Evolutionary conservation across 495 filamentous ascomycete species (phyloP).

Genomic region (Xylaria nigripes): DNA sequence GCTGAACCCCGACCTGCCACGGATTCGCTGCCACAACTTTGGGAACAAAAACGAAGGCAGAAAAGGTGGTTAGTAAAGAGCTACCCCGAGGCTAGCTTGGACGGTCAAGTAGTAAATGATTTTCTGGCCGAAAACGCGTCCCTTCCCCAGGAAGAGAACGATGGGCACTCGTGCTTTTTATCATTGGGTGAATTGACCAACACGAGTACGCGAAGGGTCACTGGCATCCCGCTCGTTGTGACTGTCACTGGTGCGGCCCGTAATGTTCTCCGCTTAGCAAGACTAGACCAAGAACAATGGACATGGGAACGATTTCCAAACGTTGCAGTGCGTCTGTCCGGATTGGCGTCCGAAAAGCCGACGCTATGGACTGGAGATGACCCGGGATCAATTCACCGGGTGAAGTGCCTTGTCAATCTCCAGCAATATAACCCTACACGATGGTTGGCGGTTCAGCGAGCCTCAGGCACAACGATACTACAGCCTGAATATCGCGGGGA

Average conservation of each 20-base stretch:
- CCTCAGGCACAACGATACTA: slow-evolving; percentile 48
- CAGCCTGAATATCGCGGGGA: slow-evolving; percentile 42
- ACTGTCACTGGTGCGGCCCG: slow-evolving; percentile 42
- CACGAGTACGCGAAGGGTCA: slow-evolving; percentile 14
- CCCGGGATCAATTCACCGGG: slow-evolving; percentile 51
- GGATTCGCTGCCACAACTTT: slow-evolving; percentile 9
- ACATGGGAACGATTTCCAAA: slow-evolving; percentile 38
- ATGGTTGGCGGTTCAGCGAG: slow-evolving; percentile 58
- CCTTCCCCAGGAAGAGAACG: background rate
- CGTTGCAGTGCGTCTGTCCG: slow-evolving; percentile 32
- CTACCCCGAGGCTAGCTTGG: slow-evolving; percentile 33
- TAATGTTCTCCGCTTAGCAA: slow-evolving; percentile 43
- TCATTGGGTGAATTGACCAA: slow-evolving; percentile 33
- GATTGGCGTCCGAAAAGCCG: slow-evolving; percentile 26
- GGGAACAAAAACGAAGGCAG: slow-evolving; percentile 19
- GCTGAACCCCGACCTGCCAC: slow-evolving; percentile 10
- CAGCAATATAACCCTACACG: slow-evolving; percentile 38
- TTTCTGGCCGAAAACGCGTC: slow-evolving; percentile 21
- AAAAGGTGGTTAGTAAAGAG: slow-evolving; percentile 31
- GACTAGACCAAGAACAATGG: slow-evolving; percentile 32
- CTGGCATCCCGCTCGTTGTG: slow-evolving; percentile 34
- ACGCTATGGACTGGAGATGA: slow-evolving; percentile 49
- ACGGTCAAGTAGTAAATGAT: slow-evolving; percentile 20
- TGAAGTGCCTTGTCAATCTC: slow-evolving; percentile 52
- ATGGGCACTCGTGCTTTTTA: slow-evolving; percentile 21